Conservation (phyloP, 129 eudicot species). For the Centrapalus pauciflorus region DNA sequence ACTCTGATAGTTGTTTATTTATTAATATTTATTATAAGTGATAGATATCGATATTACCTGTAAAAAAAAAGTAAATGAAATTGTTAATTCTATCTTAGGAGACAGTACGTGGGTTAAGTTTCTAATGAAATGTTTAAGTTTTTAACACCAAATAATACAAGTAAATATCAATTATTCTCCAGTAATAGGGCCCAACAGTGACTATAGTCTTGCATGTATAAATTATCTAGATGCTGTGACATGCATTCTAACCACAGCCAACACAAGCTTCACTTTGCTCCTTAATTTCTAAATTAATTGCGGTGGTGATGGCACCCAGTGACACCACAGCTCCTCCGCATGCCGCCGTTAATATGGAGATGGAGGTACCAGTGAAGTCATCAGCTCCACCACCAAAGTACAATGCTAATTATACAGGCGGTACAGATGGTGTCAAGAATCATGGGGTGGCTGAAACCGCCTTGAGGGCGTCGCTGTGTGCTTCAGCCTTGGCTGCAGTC, state of each 20-base stretch:
- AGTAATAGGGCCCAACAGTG: too few species aligned
- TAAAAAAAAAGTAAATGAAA: too few species aligned
- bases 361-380: slow-evolving; percentile 2
- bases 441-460: slow-evolving; percentile 31
- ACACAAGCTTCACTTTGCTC: slow-evolving; percentile 5
- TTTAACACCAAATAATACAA: too few species aligned
- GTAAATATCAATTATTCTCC: too few species aligned
- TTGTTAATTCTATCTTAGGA: too few species aligned
- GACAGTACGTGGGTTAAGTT: too few species aligned
- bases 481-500: slow-evolving; percentile 39
- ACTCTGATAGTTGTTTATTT: too few species aligned
- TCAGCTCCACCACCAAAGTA: slow-evolving; percentile 10
- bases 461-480: slow-evolving; percentile 47
- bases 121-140: too few species aligned
- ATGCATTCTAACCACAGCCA: slow-evolving; percentile 3
- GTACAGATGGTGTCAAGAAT: background rate
- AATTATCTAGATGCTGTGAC: background rate
- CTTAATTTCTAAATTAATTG: too few species aligned
- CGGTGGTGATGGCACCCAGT: slow-evolving; percentile 12
- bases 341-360: background rate
- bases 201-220: too few species aligned
- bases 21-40: too few species aligned
- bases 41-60: too few species aligned
- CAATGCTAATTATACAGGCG: background rate
- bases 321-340: slow-evolving; percentile 15